Evolutionary conservation across 495 filamentous ascomycete species (phyloP).

Genomic region (Parathielavia appendiculata): DNA sequence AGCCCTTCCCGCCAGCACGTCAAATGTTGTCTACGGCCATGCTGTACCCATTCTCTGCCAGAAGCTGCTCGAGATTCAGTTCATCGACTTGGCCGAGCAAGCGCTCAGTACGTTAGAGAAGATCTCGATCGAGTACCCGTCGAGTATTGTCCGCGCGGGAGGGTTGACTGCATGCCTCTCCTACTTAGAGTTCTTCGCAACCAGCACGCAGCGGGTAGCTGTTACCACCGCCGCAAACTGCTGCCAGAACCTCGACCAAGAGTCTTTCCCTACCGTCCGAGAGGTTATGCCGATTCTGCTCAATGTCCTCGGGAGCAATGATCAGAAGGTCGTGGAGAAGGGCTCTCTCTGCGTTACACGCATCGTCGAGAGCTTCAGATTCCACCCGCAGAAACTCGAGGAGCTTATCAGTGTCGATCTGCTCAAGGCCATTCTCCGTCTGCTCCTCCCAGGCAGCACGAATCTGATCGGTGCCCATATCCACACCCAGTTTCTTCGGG

Average conservation of each 20-base stretch:
- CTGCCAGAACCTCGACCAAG: conserved; percentile 90
- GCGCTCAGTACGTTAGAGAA: conserved; percentile 94
- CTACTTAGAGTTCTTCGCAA: conserved; percentile 96
- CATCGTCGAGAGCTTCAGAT: conserved; percentile 93
- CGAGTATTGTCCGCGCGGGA: conserved; percentile 92
- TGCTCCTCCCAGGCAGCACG: conserved; percentile 88
- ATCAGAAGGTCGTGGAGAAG: conserved; percentile 96
- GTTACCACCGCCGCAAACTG: conserved; percentile 97
- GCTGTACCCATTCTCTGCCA: conserved; percentile 91
- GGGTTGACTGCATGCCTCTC: conserved; percentile 89
- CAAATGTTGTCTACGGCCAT: conserved; percentile 92
- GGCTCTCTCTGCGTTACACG: conserved; percentile 94
- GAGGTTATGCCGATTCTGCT: conserved; percentile 95
- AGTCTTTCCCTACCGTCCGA: conserved; percentile 79
- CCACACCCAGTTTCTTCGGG: conserved; percentile 92
- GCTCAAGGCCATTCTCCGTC: conserved; percentile 78
- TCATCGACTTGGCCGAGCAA: conserved; percentile 96
- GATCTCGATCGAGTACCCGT: conserved; percentile 94
- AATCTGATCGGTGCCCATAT: conserved; percentile 94
- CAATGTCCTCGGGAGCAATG: conserved; percentile 82
- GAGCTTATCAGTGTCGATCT: conserved; percentile 83
- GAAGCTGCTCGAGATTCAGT: conserved; percentile 90
- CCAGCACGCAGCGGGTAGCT: conserved; percentile 91
- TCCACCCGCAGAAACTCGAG: conserved; percentile 80
- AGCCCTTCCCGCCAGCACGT: conserved; percentile 83